Conservation (phyloP, 768 basidiomycete genomes). For the Xanthoconium stramineum region DNA sequence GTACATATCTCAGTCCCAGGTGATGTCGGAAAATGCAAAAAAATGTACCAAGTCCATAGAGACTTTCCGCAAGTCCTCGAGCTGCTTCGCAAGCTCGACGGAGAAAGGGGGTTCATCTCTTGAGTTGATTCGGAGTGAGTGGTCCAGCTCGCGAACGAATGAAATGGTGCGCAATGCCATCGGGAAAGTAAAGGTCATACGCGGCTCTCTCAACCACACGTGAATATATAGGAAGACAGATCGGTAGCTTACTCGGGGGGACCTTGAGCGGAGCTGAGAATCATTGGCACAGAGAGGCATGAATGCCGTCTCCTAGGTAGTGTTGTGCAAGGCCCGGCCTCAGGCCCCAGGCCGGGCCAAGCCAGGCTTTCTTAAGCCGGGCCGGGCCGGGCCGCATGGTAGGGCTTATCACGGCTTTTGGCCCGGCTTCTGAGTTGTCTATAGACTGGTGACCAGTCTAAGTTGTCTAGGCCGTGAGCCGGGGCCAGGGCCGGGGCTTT, state of each 20-base stretch:
- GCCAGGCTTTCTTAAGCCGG: no score
- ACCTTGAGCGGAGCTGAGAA: neutral
- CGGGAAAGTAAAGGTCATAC: neutral
- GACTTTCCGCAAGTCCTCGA: slow-evolving; percentile 22
- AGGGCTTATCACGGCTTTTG: no score
- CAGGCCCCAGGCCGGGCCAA: no score
- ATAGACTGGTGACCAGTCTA: no score
- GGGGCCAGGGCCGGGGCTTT: no score
- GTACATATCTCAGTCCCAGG: neutral
- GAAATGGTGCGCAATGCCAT: slow-evolving; percentile 10
- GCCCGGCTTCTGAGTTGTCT: no score
- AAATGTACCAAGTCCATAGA: slow-evolving; percentile 20
- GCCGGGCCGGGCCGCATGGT: no score
- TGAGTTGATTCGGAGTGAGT: neutral
- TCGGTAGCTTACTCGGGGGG: neutral
- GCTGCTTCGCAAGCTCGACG: slow-evolving; percentile 18
- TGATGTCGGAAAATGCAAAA: neutral
- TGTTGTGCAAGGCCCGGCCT: no score
- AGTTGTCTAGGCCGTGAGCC: no score
- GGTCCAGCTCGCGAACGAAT: neutral
- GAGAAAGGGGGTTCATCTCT: slow-evolving; percentile 1
- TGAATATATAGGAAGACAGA: slow-evolving; percentile 8
- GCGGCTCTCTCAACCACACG: neutral
- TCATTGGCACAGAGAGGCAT: neutral
- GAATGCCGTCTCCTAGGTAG: neutral